Evolutionary conservation across 1,284 basidiomycete genomes (phyloP), one percentile per base, ranked within the genome.

Genomic region (Volvariella volvacea): DNA sequence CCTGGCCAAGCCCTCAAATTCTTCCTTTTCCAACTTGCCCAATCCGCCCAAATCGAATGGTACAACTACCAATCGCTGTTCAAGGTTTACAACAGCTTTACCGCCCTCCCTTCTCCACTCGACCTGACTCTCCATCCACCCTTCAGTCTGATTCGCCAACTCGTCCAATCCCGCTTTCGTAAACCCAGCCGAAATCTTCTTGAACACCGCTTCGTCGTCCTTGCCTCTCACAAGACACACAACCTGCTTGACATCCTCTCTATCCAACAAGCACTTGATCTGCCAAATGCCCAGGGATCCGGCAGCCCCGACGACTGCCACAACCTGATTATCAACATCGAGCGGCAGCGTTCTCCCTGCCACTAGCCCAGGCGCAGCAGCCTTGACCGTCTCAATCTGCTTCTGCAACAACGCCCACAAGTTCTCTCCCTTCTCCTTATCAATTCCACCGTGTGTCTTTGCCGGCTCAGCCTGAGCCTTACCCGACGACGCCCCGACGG

Each of bases 241-340:
- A 8, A 50, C 44, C 31, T 44, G 40, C n/a, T 15, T 39, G n/a
- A 50, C 49, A 39, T 48, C 44, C 3, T 44, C 22, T 4, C 20
- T 36, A 25, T 50, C 44, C 12, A 50, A 41, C 12, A 50, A 31
- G 10, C 34, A 36, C 28, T 46, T 46, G 15, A 50, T 44, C 38
- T 50, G 49, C 49, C 49, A 50, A 10, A 48, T 46, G 15, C 49
- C 49, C 12, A 50, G 44, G 4, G 49, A 50, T 3, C 49, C 49
- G 12, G 47, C 44, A 7, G 49, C 49, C 15, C 49, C 49, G 21
- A 48, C 44, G 14, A 50, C 42, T 10, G 49, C 49, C 3, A 50
- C 49, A 12, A 48, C 44, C 10, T 46, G 36, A 2, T 32, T 36
- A 25, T 22, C 46, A 19, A 25, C 12, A 10, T 40, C 37, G 4